Base-by-base conservation (phyloP, 495 filamentous ascomycete species). In the Penicillium antarcticum region DNA sequence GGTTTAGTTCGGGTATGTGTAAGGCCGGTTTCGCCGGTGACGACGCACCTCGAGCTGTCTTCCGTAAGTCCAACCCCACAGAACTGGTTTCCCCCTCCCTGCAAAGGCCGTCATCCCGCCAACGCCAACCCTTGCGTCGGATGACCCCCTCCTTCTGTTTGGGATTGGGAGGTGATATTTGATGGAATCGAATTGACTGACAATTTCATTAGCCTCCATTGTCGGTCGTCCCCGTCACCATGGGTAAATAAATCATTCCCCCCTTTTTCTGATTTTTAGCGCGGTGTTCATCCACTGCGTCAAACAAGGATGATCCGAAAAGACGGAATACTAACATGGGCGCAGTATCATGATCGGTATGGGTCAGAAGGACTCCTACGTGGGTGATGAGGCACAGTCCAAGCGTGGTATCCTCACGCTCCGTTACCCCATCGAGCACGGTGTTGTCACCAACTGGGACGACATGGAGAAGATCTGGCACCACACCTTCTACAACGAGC, bases 381-480 rank as follows among this genome's bases (percentile, higher is more conserved):
- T 98, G 60, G 94, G 94, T 83, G 94, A 98, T 80, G 94, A 98
- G 82, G 91, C 91, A 77, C 91, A 96, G 78, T 96, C 91, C 72
- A 96, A 96, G 85, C 92, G 94, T 89, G 94, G 94, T 90, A 95
- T 98, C 79, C 84, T 98, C 56, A 98, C 95, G 52, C 87, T 98
- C 69, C 87, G 95, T 79, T 98, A 98, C 78, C 94, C 94, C 63
- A 95, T 98, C 70, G 94, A 98, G 83, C 94, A 98, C 80, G 94
- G 94, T 89, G 95, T 98, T 70, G 95, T 98, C 73, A 98, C 94
- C 79, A 97, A 98, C 85, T 98, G 94, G 94, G 92, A 97, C 76
- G 94, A 98, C 73, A 97, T 98, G 95, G 94, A 98, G 81, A 97
- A 96, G 84, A 98, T 98, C 68, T 98, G 94, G 95, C 94, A 98